Base-by-base conservation (phyloP, 257 asterid genomes). In the Misopates orontium region DNA sequence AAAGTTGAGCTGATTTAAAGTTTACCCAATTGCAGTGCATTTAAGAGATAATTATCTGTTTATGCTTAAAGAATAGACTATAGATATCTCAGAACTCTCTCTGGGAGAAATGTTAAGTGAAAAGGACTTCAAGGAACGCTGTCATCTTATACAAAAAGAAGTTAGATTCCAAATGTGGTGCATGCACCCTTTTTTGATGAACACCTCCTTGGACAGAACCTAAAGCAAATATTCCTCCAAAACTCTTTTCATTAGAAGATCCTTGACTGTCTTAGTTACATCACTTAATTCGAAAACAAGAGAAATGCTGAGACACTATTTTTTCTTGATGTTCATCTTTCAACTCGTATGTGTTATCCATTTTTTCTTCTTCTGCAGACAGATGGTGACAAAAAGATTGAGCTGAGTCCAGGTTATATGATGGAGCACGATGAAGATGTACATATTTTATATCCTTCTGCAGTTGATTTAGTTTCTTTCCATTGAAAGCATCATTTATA, bases 391-490 rank as follows among this genome's bases (percentile, higher is more conserved):
- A 88, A 94, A 72, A 94, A 86, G 87, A 88, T 94, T 69, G 99
- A 90, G 80, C 86, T 94, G 62, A 88, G 78, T 80, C 96, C 99
- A 10, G 99, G 99, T 54, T 94, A 72, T 71, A 42, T 88, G 84
- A 94, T 94, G 99, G 93, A 94, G 87, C 99, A 94, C 17, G 99
- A 94, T 69, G 82, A 88, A 80, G 59, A 80, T 72, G 99, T 90
- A 94, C n/a, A 16, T 10, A 31, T 53, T 36, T 64, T 68, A n/a
- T 44, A 62, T 75, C 62, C 49, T 67, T 55, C 76, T 49, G 20
- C 65, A 52, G 48, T 51, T 51, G 21, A 53, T 61, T 52, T 36
- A 21, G 61, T 28, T 23, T 42, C 12, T 17, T 24, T 66, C 25
- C 22, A 3, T 5, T 19, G 73, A 42, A 40, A 57, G 58, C 42